Percentiles rank a stretch among this genome's conserved stretches.
Evolutionary conservation across 192 early-diverging fungal species (phyloP).

Genomic region (Backusella tuberculispora): DNA sequence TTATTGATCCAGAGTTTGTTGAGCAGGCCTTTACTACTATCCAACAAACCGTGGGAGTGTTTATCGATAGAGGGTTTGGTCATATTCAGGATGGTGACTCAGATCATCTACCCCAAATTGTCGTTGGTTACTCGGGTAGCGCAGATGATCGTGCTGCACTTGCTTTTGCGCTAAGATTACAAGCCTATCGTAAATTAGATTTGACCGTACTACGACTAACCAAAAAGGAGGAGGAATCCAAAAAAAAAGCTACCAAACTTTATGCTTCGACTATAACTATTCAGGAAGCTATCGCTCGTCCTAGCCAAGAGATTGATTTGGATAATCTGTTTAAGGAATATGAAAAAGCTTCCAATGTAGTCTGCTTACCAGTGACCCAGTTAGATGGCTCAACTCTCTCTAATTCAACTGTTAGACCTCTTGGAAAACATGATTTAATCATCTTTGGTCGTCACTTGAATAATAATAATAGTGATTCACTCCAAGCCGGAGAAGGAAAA

Average conservation of each 20-base stretch:
- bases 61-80: slow-evolving; percentile 74
- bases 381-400: neutral
- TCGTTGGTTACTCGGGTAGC: slow-evolving; percentile 76
- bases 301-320: neutral
- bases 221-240: neutral
- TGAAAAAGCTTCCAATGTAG: neutral
- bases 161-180: slow-evolving; percentile 57
- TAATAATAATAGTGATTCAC: too few relatives aligned
- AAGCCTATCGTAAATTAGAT: slow-evolving; percentile 48
- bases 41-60: slow-evolving; percentile 55
- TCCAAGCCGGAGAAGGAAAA: too few relatives aligned
- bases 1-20: slow-evolving; percentile 14
- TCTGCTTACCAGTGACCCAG: neutral
- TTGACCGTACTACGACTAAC: slow-evolving; percentile 55
- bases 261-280: slow-evolving; percentile 3
- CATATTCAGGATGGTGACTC: slow-evolving; percentile 50
- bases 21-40: slow-evolving; percentile 33
- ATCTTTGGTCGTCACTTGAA: neutral
- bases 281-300: neutral
- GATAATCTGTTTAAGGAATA: neutral
- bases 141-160: slow-evolving; percentile 74
- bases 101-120: slow-evolving; percentile 53
- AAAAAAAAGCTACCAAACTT: neutral
- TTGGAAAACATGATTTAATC: neutral
- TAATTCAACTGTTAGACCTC: neutral